These are phyloP conservation scores for Chaetomium cochliodes DNA, from an alignment of 495 filamentous ascomycete genomes.

Conservation along the genomic window DNA sequence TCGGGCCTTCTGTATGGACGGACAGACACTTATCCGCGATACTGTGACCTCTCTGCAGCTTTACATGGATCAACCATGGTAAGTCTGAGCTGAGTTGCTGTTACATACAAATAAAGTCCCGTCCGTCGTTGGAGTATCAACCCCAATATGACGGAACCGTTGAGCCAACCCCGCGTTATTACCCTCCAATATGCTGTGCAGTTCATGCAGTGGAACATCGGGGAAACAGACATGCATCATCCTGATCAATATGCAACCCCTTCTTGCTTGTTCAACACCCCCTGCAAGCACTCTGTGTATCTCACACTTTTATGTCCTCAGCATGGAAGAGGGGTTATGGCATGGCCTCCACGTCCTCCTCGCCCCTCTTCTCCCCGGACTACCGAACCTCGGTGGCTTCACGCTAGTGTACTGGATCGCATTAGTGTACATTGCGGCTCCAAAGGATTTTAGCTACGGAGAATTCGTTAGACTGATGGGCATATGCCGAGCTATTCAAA, in stretches of 20 bases:
- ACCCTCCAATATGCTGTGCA: background rate
- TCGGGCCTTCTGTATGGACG: background rate
- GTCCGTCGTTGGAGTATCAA: background rate
- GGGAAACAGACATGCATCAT: constrained; percentile 1
- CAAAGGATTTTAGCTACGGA: background rate
- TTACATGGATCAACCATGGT: background rate
- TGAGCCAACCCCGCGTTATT: constrained; percentile 3
- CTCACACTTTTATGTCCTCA: background rate
- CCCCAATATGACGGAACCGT: background rate
- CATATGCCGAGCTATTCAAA: background rate
- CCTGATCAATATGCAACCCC: background rate
- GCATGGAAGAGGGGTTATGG: background rate
- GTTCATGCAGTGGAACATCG: constrained; percentile 15
- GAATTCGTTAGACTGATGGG: background rate
- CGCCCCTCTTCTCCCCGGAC: background rate
- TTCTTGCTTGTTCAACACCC: background rate
- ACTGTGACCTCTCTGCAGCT: background rate
- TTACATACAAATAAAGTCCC: background rate
- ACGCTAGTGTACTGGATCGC: background rate
- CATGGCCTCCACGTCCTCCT: background rate
- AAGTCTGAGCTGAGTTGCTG: background rate
- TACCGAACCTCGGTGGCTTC: background rate
- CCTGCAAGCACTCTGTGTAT: background rate
- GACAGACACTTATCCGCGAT: background rate
- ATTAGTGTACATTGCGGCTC: background rate